Percentiles rank a stretch among this genome's conserved stretches.
phyloP scores from a whole-genome alignment of 192 early-diverging fungal genomes.

The Coemansia reversa region DNA sequence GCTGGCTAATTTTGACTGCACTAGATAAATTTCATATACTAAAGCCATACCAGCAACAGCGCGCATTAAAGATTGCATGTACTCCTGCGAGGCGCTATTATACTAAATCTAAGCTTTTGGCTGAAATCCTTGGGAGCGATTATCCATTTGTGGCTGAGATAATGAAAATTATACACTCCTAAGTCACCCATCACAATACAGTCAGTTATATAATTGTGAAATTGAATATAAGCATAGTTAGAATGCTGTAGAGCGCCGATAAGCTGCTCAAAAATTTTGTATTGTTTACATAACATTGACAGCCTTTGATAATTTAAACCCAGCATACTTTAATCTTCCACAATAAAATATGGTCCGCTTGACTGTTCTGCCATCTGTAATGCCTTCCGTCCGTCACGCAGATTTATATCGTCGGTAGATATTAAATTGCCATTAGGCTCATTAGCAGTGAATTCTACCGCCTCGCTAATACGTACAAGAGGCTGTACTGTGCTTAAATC shows the following conservation, averaged over 20 bases:
- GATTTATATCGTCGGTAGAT: neutral
- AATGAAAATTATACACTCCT: constrained; percentile 9
- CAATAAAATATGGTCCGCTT: constrained; percentile 30
- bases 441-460: constrained; percentile 19
- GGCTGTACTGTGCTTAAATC: constrained; percentile 27
- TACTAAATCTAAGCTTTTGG: constrained; percentile 11
- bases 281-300: neutral
- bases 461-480: constrained; percentile 33
- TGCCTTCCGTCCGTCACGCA: constrained; percentile 13
- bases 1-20: constrained; percentile 9
- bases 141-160: constrained; percentile 17
- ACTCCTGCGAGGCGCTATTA: neutral
- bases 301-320: neutral
- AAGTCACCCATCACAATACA: neutral
- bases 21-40: constrained; percentile 23
- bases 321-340: constrained; percentile 21
- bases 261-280: neutral
- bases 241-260: neutral
- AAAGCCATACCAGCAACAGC: constrained; percentile 11
- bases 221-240: neutral
- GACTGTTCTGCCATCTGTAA: constrained; percentile 16
- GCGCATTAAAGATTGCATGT: constrained; percentile 20
- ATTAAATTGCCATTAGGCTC: constrained; percentile 13
- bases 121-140: constrained; percentile 19
- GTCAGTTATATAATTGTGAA: neutral